Evolutionary conservation across 2,329 filamentous ascomycete genomes (phyloP), one percentile per base, ranked within the genome.

Genomic region (Fusarium sororula): DNA sequence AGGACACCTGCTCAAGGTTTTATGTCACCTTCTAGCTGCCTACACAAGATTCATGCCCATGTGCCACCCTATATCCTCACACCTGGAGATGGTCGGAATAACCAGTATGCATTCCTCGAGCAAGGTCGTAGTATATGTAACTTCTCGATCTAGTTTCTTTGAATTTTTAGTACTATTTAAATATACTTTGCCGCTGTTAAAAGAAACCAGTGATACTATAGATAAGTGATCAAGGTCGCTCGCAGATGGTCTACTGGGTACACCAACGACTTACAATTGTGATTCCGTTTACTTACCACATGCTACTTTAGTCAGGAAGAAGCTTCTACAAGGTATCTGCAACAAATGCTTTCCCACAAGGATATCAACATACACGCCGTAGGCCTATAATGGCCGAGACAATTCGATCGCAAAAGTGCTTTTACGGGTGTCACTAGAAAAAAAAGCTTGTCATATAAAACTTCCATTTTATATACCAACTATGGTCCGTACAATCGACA

Each of bases 371-470:
- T 15, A 6, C 28, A 24, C 38, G 11, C 11, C 8, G 11, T 39
- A 18, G 14, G n/a, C 15, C 24, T 44, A 18, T 45, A 17, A 39
- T 50, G 35, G 35, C 30, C 37, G 22, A 26, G 42, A 37, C 14
- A 51, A 41, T 54, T 63, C n/a, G 32, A 60, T 47, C 61, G 20
- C 26, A 47, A 57, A 55, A 24, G 38, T 41, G 57, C 41, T 35
- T 45, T 66, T 41, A 41, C 24, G 72, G 68, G 72, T 66, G 75
- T 74, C 72, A 57, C 56, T 62, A 69, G 65, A 11, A 63, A 66
- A 73, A 72, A 72, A 10, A 72, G 32, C 42, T 47, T 28, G 42
- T 64, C 18, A 59, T 54, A 20, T 37, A 62, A 64, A 32, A 50
- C 24, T n/a, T 35, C 30, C 30, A 14, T 35, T 30, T 26, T 39